These are phyloP conservation scores for Cladosporium phlei DNA, from an alignment of 2,329 filamentous ascomycete genomes.

Conservation along the genomic window DNA sequence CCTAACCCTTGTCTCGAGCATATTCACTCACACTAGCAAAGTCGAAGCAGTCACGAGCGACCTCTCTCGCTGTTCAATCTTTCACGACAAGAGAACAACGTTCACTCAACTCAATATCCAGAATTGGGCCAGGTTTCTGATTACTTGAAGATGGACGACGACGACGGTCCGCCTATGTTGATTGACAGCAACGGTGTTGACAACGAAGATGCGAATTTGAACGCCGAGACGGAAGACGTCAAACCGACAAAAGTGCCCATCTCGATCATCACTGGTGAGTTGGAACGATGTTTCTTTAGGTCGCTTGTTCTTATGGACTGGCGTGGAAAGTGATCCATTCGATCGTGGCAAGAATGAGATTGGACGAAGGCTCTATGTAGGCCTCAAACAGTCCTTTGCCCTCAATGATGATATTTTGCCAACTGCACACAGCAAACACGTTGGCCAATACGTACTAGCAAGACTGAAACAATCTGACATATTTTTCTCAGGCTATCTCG, in stretches of 20 bases:
- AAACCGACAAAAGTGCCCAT: conserved; percentile 68
- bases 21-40: too few relatives aligned
- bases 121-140: too few relatives aligned
- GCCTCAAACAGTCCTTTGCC: background rate
- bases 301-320: too few relatives aligned
- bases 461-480: background rate
- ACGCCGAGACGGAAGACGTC: conserved; percentile 43
- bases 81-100: too few relatives aligned
- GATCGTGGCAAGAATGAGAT: background rate
- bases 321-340: background rate
- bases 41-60: too few relatives aligned
- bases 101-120: too few relatives aligned
- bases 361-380: background rate
- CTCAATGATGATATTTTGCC: background rate
- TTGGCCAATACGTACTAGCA: too few relatives aligned
- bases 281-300: background rate
- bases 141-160: conserved; percentile 65
- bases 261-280: conserved; percentile 72
- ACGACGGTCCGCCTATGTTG: conserved; percentile 59
- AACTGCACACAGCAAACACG: background rate
- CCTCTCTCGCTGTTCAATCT: too few relatives aligned
- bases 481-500: conserved; percentile 68
- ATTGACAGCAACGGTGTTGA: conserved; percentile 46
- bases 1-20: too few relatives aligned
- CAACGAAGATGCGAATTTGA: conserved; percentile 26